Percentiles rank a stretch among this genome's conserved stretches.
These are phyloP conservation scores for Priceomyces fermenticarens DNA, from an alignment of 805 yeast species.

Conservation along the genomic window DNA sequence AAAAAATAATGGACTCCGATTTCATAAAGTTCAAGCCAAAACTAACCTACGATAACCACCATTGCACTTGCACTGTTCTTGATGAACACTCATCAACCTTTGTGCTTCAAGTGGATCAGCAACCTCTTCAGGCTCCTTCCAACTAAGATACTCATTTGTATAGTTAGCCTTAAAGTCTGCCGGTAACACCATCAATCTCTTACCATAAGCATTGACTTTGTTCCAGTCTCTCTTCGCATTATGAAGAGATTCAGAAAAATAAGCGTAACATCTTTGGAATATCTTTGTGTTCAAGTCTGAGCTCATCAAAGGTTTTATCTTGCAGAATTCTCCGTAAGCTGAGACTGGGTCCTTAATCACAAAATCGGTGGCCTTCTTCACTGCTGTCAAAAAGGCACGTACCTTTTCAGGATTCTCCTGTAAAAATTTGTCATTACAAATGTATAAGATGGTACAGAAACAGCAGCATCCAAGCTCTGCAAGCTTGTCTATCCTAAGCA, in stretches of 20 bases:
- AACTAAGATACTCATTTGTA: constrained; percentile 47
- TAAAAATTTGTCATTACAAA: constrained; percentile 49
- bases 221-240: constrained; percentile 58
- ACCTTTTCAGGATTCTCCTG: constrained; percentile 46
- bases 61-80: constrained; percentile 42
- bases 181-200: constrained; percentile 51
- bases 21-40: constrained; percentile 5
- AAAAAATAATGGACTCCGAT: too few relatives aligned
- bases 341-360: constrained; percentile 41
- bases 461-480: constrained; percentile 60
- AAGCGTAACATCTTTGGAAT: constrained; percentile 54
- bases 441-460: constrained; percentile 55
- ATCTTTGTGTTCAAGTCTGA: constrained; percentile 40
- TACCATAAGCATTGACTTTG: constrained; percentile 54
- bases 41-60: constrained; percentile 50
- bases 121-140: constrained; percentile 49
- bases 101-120: constrained; percentile 48
- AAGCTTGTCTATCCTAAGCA: constrained; percentile 54
- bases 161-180: constrained; percentile 49
- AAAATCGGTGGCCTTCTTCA: constrained; percentile 50
- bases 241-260: constrained; percentile 49
- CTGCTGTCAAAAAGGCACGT: constrained; percentile 42
- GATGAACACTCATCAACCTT: constrained; percentile 44
- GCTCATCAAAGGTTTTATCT: constrained; percentile 48
- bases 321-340: constrained; percentile 46